These are phyloP conservation scores for Melanogaster broomeanus DNA, from an alignment of 768 basidiomycete genomes.

Conservation along the genomic window DNA sequence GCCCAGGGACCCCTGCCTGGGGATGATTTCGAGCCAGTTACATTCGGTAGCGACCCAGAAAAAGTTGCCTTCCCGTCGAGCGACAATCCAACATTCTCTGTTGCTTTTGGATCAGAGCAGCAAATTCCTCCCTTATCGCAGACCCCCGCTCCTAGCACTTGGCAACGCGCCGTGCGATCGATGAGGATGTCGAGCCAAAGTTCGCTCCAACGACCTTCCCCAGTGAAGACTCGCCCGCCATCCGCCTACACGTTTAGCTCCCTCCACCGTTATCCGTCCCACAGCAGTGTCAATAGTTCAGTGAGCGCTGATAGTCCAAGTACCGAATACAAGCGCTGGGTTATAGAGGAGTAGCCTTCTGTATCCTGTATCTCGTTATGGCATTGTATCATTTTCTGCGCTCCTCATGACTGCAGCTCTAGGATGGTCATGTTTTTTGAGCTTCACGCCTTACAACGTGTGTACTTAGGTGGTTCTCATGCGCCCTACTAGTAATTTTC, in stretches of 20 bases:
- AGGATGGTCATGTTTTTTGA: too few relatives aligned
- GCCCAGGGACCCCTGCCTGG: constrained; percentile 51
- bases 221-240: constrained; percentile 37
- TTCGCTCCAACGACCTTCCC: constrained; percentile 27
- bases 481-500: too few relatives aligned
- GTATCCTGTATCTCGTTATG: not conserved
- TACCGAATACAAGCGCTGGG: constrained; percentile 23
- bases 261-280: constrained; percentile 4
- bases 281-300: constrained; percentile 5
- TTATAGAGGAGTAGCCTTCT: constrained; percentile 23
- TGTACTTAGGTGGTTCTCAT: too few relatives aligned
- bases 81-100: constrained; percentile 56
- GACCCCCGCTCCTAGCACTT: constrained; percentile 35
- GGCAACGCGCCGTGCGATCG: constrained; percentile 22
- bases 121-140: constrained; percentile 40
- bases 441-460: too few relatives aligned
- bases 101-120: constrained; percentile 32
- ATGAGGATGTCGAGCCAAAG: not conserved
- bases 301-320: constrained; percentile 6
- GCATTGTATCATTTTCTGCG: too few relatives aligned
- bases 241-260: constrained; percentile 30
- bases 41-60: constrained; percentile 39
- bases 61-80: constrained; percentile 66
- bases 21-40: constrained; percentile 39
- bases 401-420: too few relatives aligned